Evolutionary conservation across 176 grass and related monocot genomes (phyloP).

Genomic region (Elaeis guineensis): DNA sequence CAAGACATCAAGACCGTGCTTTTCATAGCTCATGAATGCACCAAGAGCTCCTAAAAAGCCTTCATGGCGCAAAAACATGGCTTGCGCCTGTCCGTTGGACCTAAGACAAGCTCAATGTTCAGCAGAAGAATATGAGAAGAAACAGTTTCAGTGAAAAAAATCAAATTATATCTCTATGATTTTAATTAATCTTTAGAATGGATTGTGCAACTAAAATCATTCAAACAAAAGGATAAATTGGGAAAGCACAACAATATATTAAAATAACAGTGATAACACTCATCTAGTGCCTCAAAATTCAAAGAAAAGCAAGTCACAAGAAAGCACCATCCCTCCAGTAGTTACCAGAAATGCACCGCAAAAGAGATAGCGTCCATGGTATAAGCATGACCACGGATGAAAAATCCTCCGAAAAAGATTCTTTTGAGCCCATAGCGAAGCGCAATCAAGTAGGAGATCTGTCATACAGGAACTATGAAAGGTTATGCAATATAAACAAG

Average conservation of each 20-base stretch:
- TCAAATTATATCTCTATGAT: no score
- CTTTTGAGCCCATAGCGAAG: slow-evolving; percentile 95
- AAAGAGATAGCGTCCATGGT: slow-evolving; percentile 99
- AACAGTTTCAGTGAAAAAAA: no score
- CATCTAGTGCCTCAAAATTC: neutral
- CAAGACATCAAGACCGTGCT: slow-evolving; percentile 90
- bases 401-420: slow-evolving; percentile 98
- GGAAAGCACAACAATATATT: no score
- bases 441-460: slow-evolving; percentile 97
- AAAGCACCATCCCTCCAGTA: neutral
- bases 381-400: slow-evolving; percentile 96
- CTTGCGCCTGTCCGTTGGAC: slow-evolving; percentile 83
- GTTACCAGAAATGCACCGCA: slow-evolving; percentile 94
- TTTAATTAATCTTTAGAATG: no score
- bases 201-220: no score
- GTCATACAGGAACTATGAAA: slow-evolving; percentile 10
- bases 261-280: no score
- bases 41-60: slow-evolving; percentile 94
- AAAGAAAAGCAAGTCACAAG: slow-evolving; percentile 1
- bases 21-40: slow-evolving; percentile 98
- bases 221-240: no score
- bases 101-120: slow-evolving; percentile 15
- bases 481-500: neutral
- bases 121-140: no score
- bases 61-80: slow-evolving; percentile 96